phyloP scores from a whole-genome alignment of 106 monocot genomes.

The Dioscorea dumetorum region DNA sequence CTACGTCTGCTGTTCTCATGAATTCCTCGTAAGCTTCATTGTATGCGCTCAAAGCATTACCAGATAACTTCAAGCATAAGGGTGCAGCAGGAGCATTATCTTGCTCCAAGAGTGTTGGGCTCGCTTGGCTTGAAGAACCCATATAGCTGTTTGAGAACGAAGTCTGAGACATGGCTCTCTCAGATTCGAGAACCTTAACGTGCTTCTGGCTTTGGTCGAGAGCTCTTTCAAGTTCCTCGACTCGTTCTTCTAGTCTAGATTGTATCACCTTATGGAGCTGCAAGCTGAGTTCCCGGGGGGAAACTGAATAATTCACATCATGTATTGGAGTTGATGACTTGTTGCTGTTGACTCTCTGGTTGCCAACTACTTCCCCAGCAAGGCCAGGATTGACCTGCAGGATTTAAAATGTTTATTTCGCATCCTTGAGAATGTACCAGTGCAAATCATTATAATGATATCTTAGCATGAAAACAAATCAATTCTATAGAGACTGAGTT shows the following conservation, averaged over 20 bases:
- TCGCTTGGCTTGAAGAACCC: constrained; percentile 33
- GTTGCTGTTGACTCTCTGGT: constrained; percentile 31
- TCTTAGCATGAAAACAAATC: too few species aligned
- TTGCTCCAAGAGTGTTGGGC: constrained; percentile 19
- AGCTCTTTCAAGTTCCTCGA: constrained; percentile 60
- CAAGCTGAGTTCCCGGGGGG: constrained; percentile 59
- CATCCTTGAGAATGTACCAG: too few species aligned
- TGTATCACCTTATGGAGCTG: constrained; percentile 75
- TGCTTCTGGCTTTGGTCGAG: constrained; percentile 41
- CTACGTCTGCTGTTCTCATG: constrained; percentile 11
- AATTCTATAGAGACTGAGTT: too few species aligned
- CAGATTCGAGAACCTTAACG: constrained; percentile 23
- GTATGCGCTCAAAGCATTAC: constrained; percentile 68
- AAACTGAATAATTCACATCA: constrained; percentile 54
- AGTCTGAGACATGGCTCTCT: constrained; percentile 18
- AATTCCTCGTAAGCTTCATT: constrained; percentile 73
- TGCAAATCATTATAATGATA: too few species aligned
- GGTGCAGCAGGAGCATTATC: constrained; percentile 16
- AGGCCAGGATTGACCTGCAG: constrained; percentile 42
- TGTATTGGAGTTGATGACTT: constrained; percentile 24
- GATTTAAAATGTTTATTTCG: not conserved
- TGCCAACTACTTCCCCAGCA: constrained; percentile 49
- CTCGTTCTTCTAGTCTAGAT: constrained; percentile 47
- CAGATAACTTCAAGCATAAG: constrained; percentile 48
- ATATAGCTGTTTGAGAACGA: constrained; percentile 39